A percentile compares a stretch with the other conserved stretches of the same genome.
These are phyloP conservation scores for Naganishia sp. DNA, from an alignment of 1,284 basidiomycete species.

Conservation along the genomic window DNA sequence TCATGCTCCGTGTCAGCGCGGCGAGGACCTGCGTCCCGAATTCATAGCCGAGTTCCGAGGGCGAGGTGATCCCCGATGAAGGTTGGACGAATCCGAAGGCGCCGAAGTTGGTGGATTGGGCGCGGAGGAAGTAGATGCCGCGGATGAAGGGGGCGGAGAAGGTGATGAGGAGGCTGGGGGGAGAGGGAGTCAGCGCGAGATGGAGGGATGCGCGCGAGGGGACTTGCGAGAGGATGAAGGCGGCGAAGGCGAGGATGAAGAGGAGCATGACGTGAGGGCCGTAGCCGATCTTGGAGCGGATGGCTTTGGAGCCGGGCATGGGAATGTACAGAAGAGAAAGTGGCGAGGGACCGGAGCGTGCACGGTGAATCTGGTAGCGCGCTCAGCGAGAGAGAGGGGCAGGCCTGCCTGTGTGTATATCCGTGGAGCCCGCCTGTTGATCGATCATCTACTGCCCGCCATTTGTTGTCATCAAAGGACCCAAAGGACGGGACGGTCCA, in stretches of 20 bases:
- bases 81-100: slow-evolving; percentile 49
- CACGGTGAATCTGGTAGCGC: neutral
- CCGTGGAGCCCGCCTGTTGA: neutral
- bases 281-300: slow-evolving; percentile 38
- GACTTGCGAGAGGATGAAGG: slow-evolving; percentile 45
- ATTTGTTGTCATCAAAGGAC: slow-evolving; percentile 9
- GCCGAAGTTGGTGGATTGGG: slow-evolving; percentile 42
- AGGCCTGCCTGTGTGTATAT: neutral
- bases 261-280: slow-evolving; percentile 49
- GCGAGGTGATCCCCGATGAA: slow-evolving; percentile 27
- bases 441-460: neutral
- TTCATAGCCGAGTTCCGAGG: slow-evolving; percentile 41
- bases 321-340: too few species aligned
- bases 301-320: slow-evolving; percentile 30
- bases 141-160: slow-evolving; percentile 51
- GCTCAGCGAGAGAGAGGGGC: too few species aligned
- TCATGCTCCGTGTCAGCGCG: slow-evolving; percentile 48
- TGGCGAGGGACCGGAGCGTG: neutral
- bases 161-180: slow-evolving; percentile 45
- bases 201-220: neutral
- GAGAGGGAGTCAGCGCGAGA: neutral
- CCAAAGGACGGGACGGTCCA: neutral
- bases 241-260: slow-evolving; percentile 43
- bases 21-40: slow-evolving; percentile 46
- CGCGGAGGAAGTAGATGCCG: slow-evolving; percentile 44